phyloP scores from a whole-genome alignment of 2,329 filamentous ascomycete genomes.

The Fusarium subtropicale region DNA sequence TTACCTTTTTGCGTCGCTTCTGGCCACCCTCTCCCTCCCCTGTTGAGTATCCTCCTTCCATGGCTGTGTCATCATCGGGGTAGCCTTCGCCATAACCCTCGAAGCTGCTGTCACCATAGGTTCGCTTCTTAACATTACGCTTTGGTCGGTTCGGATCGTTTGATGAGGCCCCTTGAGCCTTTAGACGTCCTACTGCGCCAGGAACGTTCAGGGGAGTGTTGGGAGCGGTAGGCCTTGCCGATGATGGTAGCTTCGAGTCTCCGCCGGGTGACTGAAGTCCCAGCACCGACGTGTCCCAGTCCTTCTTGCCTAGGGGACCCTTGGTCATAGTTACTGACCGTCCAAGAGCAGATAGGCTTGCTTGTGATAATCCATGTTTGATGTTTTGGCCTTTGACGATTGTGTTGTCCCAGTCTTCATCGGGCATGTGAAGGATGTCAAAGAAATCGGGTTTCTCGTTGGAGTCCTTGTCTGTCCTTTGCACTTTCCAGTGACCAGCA shows the following conservation, averaged over 20 bases:
- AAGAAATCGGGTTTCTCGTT: conserved; percentile 62
- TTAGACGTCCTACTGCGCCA: conserved; percentile 52
- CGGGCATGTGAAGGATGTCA: conserved; percentile 62
- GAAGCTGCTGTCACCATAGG: conserved; percentile 79
- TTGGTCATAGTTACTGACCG: conserved; percentile 69
- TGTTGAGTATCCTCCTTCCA: conserved; percentile 74
- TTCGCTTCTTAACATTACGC: conserved; percentile 76
- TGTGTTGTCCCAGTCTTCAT: conserved; percentile 68
- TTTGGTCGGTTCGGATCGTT: conserved; percentile 68
- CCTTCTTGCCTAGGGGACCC: conserved; percentile 64
- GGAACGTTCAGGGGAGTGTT: conserved; percentile 61
- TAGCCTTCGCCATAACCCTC: conserved; percentile 80
- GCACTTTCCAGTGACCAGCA: conserved; percentile 69
- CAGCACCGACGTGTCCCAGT: conserved; percentile 69
- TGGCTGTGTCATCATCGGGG: conserved; percentile 72
- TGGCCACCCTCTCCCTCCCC: conserved; percentile 75
- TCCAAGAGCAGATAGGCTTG: conserved; percentile 57
- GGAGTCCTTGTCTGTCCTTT: conserved; percentile 65
- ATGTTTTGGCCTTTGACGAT: conserved; percentile 67
- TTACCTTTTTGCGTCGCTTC: conserved; percentile 75
- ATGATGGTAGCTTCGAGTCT: conserved; percentile 56
- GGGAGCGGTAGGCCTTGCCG: conserved; percentile 63
- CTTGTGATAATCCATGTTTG: conserved; percentile 62
- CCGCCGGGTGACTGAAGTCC: conserved; percentile 63
- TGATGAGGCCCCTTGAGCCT: conserved; percentile 54